Conservation (phyloP, 768 basidiomycete genomes). For the Sarcodon aspratus region DNA sequence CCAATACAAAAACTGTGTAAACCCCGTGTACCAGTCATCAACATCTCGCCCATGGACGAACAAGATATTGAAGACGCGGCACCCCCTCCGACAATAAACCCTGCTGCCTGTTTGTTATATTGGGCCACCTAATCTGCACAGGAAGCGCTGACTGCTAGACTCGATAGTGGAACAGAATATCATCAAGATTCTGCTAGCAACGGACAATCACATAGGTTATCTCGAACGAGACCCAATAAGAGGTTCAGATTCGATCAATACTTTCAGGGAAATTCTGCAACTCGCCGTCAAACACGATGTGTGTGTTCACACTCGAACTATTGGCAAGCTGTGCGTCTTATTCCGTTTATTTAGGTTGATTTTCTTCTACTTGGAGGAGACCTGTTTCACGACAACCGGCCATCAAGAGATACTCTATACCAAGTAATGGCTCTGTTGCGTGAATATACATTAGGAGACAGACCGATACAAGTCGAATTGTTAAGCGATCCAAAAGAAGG, state of each 20-base stretch:
- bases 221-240: conserved; percentile 89
- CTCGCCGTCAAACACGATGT: conserved; percentile 84
- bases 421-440: conserved; percentile 81
- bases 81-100: conserved; percentile 21
- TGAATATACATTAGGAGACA: conserved; percentile 83
- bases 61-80: conserved; percentile 11
- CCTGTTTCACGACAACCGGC: conserved; percentile 96
- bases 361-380: conserved; percentile 93
- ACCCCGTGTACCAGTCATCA: too few relatives aligned
- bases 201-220: conserved; percentile 95
- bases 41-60: not conserved
- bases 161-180: conserved; percentile 49
- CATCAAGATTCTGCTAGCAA: conserved; percentile 79
- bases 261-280: conserved; percentile 89
- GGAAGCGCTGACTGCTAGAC: conserved; percentile 1
- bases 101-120: conserved; percentile 25
- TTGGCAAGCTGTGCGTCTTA: conserved; percentile 1
- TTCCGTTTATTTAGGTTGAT: conserved; percentile 56
- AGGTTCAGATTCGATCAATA: conserved; percentile 91
- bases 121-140: not conserved
- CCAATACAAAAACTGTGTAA: too few relatives aligned
- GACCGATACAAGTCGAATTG: conserved; percentile 83
- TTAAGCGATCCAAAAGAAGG: conserved; percentile 91
- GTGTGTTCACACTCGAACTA: conserved; percentile 16
- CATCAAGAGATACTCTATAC: conserved; percentile 82